Percentiles rank a stretch among this genome's conserved stretches.
Conservation (phyloP, 176 grass and related monocot species). For the Tuctoria greenei region DNA sequence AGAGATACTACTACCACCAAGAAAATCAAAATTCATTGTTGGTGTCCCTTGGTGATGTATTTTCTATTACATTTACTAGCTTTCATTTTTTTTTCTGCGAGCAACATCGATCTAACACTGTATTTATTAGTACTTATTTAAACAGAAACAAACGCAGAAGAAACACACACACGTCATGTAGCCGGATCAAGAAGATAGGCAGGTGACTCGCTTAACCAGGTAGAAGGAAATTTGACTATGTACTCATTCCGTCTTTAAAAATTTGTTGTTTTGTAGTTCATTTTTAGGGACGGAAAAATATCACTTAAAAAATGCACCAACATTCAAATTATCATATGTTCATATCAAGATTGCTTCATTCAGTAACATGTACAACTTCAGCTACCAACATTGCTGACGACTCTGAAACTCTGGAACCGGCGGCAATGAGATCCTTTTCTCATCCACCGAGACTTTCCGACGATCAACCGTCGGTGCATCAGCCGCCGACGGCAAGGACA, state of each 20-base stretch:
- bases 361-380: conserved; percentile 2
- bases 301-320: too few relatives aligned
- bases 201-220: conserved; percentile 17
- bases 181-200: neutral
- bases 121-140: neutral
- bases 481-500: neutral
- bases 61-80: conserved; percentile 12
- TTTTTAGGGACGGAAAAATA: too few relatives aligned
- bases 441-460: neutral
- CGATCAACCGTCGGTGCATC: neutral
- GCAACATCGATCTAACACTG: neutral
- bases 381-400: neutral
- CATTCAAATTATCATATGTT: neutral
- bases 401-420: neutral
- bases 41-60: neutral
- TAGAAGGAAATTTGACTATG: conserved; percentile 14
- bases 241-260: too few relatives aligned
- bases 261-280: too few relatives aligned
- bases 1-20: conserved; percentile 34
- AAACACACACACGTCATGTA: conserved; percentile 6
- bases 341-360: neutral
- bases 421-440: too few relatives aligned
- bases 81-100: conserved; percentile 25
- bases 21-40: conserved; percentile 37
- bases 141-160: neutral